phyloP scores from a whole-genome alignment of 805 yeast species.

The Blastobotrys terrestris region DNA sequence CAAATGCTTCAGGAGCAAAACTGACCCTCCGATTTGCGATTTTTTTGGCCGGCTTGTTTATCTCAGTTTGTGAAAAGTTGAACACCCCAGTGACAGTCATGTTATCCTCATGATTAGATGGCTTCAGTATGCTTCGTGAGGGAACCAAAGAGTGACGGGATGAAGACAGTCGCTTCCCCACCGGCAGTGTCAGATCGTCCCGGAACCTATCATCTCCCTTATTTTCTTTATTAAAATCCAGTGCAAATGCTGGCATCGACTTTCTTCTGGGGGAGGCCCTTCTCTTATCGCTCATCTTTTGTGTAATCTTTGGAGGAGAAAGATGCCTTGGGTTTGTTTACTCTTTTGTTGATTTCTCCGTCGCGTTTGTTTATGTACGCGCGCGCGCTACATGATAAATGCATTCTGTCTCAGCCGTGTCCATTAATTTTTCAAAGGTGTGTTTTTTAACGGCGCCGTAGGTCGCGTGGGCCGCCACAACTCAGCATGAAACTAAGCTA shows the following conservation, averaged over 20 bases:
- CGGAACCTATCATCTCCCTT: conserved; percentile 21
- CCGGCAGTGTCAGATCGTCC: conserved; percentile 1
- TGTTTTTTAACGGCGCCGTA: no score
- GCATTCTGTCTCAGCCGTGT: no score
- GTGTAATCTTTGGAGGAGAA: no score
- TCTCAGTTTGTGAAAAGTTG: conserved; percentile 20
- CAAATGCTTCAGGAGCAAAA: conserved; percentile 54
- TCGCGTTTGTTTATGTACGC: conserved; percentile 6
- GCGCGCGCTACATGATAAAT: no score
- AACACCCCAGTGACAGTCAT: conserved; percentile 36
- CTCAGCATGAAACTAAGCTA: no score
- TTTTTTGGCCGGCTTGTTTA: conserved; percentile 10
- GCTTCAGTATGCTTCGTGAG: conserved; percentile 36
- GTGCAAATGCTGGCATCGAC: conserved; percentile 71
- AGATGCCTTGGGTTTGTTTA: background rate
- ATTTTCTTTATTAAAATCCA: conserved; percentile 64
- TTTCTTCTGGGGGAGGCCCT: conserved; percentile 41
- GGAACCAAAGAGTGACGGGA: conserved; percentile 34
- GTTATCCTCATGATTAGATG: conserved; percentile 21
- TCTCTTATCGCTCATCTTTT: background rate
- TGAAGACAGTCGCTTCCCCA: background rate
- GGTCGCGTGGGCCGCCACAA: no score
- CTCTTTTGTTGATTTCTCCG: background rate
- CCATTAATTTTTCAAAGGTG: no score
- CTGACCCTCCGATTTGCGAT: conserved; percentile 52